Base-by-base conservation (phyloP, 208 protist genomes). In the Naegleria lovaniensis region DNA sequence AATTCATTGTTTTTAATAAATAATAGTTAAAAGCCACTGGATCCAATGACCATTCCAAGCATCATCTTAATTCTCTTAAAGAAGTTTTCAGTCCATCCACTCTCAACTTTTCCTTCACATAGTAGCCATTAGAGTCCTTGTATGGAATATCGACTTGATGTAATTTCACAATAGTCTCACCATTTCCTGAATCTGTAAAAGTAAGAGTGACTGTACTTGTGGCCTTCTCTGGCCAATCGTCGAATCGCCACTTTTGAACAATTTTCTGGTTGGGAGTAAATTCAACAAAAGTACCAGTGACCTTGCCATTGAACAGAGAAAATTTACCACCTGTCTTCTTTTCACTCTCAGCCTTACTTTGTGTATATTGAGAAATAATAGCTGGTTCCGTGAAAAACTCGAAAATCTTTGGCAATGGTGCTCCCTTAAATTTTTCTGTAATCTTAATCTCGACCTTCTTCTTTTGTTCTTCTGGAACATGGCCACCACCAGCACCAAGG, bases 181-280 rank as follows among this genome's bases (percentile, higher is more conserved):
- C 76, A 33, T n/a, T 39, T 41, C 83, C 83, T 51, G 11, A 5
- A 22, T 87, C 6, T 11, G 51, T 39, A 87, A 87, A 87, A 36
- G 83, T 48, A 22, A 87, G 19, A 2, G 39, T 87, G 9, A 87
- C 33, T 0, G 15, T 87, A 5, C 38, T 51, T 16, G 11, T 51
- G 33, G 11, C 15, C 11, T 51, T 36, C 6, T 25, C 41, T 33
- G 40, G 36, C 83, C 83, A 87, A 51, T 87, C 83, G 0, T 87
- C 4, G 15, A 87, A 52, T 25, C 83, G 33, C 83, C 83, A 87
- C 83, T 87, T 87, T 51, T 87, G 36, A 29, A 87, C 83, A 52
- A 87, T 52, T n/a, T 87, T 87, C 29, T 87, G 0, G 43, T 87
- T 87, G 6, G 33, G 39, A 29, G 16, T 5, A 40, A 87, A 52